A percentile compares a stretch with the other conserved stretches of the same genome.
Conservation (phyloP, 2,329 filamentous ascomycete genomes). For the Cercospora berteroae region DNA sequence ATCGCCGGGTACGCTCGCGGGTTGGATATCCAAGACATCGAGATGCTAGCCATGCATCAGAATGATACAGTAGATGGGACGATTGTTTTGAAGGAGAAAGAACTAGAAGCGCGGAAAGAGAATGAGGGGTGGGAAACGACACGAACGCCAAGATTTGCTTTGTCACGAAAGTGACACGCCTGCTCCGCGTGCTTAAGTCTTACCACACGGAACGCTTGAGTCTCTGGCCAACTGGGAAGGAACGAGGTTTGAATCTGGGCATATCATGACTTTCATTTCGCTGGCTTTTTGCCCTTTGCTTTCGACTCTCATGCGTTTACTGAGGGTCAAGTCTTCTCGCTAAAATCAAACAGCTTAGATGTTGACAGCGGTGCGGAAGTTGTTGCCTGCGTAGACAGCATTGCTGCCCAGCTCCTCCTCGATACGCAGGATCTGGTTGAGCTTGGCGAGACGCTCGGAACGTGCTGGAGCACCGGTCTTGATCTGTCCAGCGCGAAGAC, state of each 20-base stretch:
- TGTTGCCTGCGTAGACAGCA: conserved; percentile 84
- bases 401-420: conserved; percentile 96
- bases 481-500: conserved; percentile 95
- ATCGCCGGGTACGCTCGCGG: not conserved
- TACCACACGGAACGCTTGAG: not conserved
- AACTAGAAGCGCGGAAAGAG: not conserved
- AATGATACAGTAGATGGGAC: not conserved
- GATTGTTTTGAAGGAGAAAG: not conserved
- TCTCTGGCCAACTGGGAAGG: not conserved
- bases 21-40: not conserved
- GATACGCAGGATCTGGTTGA: conserved; percentile 99
- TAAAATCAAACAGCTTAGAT: conserved; percentile 58
- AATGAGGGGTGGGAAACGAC: not conserved
- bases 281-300: conserved; percentile 5
- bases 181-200: not conserved
- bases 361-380: conserved; percentile 89
- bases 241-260: not conserved
- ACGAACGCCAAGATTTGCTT: not conserved
- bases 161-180: not conserved
- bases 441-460: conserved; percentile 97
- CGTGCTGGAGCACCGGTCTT: conserved; percentile 96
- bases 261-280: conserved; percentile 5
- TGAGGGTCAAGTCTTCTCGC: not conserved
- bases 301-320: not conserved
- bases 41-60: not conserved